phyloP scores from a whole-genome alignment of 176 grass and related monocot genomes.

The Aegilops speltoides region DNA sequence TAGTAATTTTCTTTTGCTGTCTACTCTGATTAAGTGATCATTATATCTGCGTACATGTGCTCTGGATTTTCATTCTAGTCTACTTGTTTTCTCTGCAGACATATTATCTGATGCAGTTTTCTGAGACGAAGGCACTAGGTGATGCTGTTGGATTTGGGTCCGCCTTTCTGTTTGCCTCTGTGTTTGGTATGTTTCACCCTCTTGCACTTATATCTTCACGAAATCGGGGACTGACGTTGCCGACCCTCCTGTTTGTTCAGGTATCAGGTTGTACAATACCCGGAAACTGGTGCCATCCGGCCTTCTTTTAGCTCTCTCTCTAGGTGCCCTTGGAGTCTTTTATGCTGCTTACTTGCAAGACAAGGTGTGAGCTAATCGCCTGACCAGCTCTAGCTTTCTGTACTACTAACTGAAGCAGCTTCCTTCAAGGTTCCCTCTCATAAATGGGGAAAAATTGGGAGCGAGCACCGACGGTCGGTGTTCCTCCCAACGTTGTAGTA shows the following conservation, averaged over 20 bases:
- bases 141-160: constrained; percentile 83
- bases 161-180: constrained; percentile 73
- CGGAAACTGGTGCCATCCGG: constrained; percentile 80
- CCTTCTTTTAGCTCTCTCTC: constrained; percentile 69
- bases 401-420: background rate
- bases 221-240: background rate
- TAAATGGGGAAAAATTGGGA: constrained; percentile 22
- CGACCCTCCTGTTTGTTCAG: constrained; percentile 40
- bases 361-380: constrained; percentile 56
- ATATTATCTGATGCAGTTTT: constrained; percentile 91
- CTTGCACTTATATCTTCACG: background rate
- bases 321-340: constrained; percentile 73
- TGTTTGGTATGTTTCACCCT: constrained; percentile 54
- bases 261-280: constrained; percentile 76
- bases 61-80: background rate
- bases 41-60: background rate
- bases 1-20: background rate
- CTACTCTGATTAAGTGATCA: background rate
- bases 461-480: background rate
- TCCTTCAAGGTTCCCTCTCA: constrained; percentile 33
- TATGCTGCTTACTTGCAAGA: constrained; percentile 73
- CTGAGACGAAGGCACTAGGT: constrained; percentile 64
- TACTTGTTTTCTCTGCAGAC: constrained; percentile 34
- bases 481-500: background rate
- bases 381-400: constrained; percentile 19